These are phyloP conservation scores for Crataegus laevigata DNA, from an alignment of 306 rosid genomes.

Conservation along the genomic window DNA sequence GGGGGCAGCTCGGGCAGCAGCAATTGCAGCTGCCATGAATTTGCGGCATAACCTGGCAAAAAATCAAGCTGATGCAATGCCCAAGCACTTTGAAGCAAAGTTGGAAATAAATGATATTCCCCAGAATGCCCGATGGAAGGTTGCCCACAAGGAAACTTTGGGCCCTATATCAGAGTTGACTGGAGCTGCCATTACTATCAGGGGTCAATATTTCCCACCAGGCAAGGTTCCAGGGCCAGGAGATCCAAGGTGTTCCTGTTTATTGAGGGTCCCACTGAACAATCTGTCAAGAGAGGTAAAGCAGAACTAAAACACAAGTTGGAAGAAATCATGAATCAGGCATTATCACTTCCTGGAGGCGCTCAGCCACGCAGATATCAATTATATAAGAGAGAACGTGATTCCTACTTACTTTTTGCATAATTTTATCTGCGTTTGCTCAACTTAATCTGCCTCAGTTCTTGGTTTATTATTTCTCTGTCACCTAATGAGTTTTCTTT, in stretches of 20 bases:
- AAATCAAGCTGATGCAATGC: constrained; percentile 74
- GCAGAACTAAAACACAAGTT: constrained; percentile 71
- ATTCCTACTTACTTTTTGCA: constrained; percentile 5
- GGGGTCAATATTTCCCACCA: constrained; percentile 82
- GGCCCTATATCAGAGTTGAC: constrained; percentile 90
- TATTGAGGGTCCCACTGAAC: constrained; percentile 81
- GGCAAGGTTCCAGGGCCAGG: constrained; percentile 78
- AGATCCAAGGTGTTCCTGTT: constrained; percentile 79
- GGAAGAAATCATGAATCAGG: constrained; percentile 81
- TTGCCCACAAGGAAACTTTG: constrained; percentile 88
- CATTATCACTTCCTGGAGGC: constrained; percentile 80
- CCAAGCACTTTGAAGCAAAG: constrained; percentile 86
- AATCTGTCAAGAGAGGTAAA: constrained; percentile 87
- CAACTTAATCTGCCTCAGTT: neutral
- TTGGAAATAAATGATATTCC: constrained; percentile 92
- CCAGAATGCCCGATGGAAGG: constrained; percentile 92
- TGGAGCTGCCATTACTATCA: constrained; percentile 92
- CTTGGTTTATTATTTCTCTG: neutral
- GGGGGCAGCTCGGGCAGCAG: constrained; percentile 74
- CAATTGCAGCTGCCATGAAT: constrained; percentile 69
- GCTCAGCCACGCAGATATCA: constrained; percentile 88
- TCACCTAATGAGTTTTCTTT: neutral
- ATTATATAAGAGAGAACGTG: constrained; percentile 48
- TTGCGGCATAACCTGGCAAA: constrained; percentile 78
- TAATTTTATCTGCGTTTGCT: constrained; percentile 5